Base-by-base conservation (phyloP, 139 green algal species). In the Asterochloris sp. region DNA sequence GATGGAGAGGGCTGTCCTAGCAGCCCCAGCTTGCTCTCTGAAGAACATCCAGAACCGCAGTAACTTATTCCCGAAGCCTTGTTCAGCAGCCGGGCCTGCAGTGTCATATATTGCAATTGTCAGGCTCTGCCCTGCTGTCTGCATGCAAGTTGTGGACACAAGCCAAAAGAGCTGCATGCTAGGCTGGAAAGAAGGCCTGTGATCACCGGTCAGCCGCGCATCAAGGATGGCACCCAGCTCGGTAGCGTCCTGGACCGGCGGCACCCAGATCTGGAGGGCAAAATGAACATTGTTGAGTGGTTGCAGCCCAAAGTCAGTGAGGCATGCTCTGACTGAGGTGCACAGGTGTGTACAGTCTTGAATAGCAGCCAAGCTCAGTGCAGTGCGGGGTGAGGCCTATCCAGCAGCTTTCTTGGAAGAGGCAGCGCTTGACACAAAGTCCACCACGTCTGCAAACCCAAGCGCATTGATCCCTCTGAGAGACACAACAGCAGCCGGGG, bases 41-140 rank as follows among this genome's bases (percentile, higher is more conserved):
- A 94, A 96, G 80, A 90, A 90, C n/a, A 80, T 75, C 94, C 95
- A 98, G 84, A 98, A 98, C 21, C 86, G 83, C 12, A 98, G 82
- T 79, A 98, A 87, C 67, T 83, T 87, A 0, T 83, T 63, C 0
- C 85, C 83, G 12, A 92, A 26, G 24, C 38, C 82, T 26, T 69
- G 54, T 12, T 76, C 29, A 14, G 62, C 79, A 16, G 15, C 27
- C 19, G 27, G 1, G 62, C 69, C 78, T 82, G 26, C 62, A 82
- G 13, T 61, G 23, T 61, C 23, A 74, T 11, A 38, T 10, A 61
- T 74, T 77, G 74, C 38, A 67, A 12, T 81, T 29, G 54, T 19
- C 71, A 76, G 17, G 2, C 71, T 76, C 38, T 54, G 38, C 38
- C 38, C 38, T 54, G 38, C 38, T 54, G 38, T 54, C 38, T 76